A percentile compares a stretch with the other conserved stretches of the same genome.
phyloP scores from a whole-genome alignment of 371 early-diverging fungal genomes.

The Choanephora cucurbitarum region DNA sequence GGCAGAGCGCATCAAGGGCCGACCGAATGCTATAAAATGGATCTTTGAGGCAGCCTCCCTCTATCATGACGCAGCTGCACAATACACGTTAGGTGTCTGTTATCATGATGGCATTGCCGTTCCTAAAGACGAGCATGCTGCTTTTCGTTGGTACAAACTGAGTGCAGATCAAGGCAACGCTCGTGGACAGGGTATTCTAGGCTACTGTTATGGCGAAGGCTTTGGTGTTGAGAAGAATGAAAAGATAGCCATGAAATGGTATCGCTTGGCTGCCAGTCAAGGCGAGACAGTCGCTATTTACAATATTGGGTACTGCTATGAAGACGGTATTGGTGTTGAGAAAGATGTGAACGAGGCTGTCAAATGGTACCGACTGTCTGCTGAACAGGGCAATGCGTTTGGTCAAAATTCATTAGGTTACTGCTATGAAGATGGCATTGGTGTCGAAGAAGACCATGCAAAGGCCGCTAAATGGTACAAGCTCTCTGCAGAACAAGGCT shows the following conservation, averaged over 20 bases:
- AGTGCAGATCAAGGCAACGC: slow-evolving; percentile 62
- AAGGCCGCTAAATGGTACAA: slow-evolving; percentile 65
- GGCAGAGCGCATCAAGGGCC: slow-evolving; percentile 32
- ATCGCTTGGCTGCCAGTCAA: slow-evolving; percentile 61
- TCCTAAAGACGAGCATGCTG: slow-evolving; percentile 43
- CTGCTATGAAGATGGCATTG: slow-evolving; percentile 81
- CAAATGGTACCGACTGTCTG: slow-evolving; percentile 70
- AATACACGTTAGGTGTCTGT: slow-evolving; percentile 66
- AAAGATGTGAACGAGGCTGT: slow-evolving; percentile 69
- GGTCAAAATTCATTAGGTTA: slow-evolving; percentile 80
- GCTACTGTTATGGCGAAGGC: slow-evolving; percentile 77
- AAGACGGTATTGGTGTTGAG: slow-evolving; percentile 78
- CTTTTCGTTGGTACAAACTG: slow-evolving; percentile 58
- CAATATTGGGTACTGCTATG: slow-evolving; percentile 83
- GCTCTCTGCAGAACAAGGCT: slow-evolving; percentile 64
- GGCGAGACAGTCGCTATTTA: slow-evolving; percentile 75
- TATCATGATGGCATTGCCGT: slow-evolving; percentile 70
- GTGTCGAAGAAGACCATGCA: slow-evolving; percentile 51
- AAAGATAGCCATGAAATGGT: slow-evolving; percentile 70
- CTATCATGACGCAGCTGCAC: slow-evolving; percentile 35
- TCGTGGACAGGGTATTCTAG: slow-evolving; percentile 72
- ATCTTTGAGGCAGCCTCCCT: slow-evolving; percentile 55
- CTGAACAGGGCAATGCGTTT: slow-evolving; percentile 75
- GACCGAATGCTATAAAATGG: slow-evolving; percentile 55
- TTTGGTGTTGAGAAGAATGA: slow-evolving; percentile 74